Base-by-base conservation (phyloP, 1,284 basidiomycete species). In the Leccinum variabile region DNA sequence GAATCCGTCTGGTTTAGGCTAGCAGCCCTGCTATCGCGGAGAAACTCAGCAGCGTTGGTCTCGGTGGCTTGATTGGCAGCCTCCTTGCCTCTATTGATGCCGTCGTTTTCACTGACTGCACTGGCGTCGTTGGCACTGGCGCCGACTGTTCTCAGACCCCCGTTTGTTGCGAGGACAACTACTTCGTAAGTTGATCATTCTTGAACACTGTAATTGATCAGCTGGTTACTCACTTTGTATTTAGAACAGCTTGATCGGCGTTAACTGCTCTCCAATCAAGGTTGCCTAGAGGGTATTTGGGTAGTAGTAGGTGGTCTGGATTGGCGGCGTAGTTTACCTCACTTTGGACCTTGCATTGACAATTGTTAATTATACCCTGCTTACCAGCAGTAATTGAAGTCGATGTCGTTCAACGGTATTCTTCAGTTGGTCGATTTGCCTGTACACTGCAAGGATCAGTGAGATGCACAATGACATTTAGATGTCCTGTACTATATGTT, bases 201-300 rank as follows among this genome's bases (percentile, higher is more conserved):
- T 37, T 14, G 14, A 8, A 1, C 37, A 16, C 8, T 33, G 16
- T 16, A 7, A 8, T 8, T n/a, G n/a, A n/a, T 22, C 18, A 22
- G 18, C 7, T 16, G 37, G 37, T 44, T 44, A 2, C 41, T 44
- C 4, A 41, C 8, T 16, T 9, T 5, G 0, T 41, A n/a, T 41
- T 41, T 1, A 41, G 39, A 5, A 5, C 14, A 13, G 35, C 41
- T 37, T 37, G 4, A 5, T 49, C 18, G 13, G 37, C 7, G 0
- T 69, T 39, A 65, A 61, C 5, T 72, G 68, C 37, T 28, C 46
- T 0, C 70, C 68, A 32, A 35, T 72, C 32, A 64, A 60, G 1
- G 0, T 60, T 13, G 5, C 18, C 3, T 2, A 2, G 22, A 72
- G 41, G 66, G 28, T 8, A 1, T 16, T 13, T 3, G 22, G 8